Evolutionary conservation across 176 grass and related monocot species (phyloP).

Genomic region (Carex pumila): DNA sequence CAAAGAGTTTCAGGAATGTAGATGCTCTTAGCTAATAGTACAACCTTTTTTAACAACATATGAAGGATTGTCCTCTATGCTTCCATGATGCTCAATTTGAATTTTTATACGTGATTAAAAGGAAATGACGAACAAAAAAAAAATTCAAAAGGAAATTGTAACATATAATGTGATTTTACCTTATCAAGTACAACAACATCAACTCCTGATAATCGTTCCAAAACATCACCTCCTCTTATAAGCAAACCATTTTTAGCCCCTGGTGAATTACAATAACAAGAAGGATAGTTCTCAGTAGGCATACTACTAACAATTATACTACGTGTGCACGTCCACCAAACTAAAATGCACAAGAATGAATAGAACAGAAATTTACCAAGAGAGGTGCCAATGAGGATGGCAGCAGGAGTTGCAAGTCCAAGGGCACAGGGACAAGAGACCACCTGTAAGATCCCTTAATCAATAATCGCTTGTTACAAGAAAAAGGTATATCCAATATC

Average conservation of each 20-base stretch:
- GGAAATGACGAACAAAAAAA: neutral
- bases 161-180: slow-evolving; percentile 30
- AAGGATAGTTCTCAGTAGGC: neutral
- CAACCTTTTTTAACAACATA: neutral
- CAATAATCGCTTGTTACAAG: slow-evolving; percentile 10
- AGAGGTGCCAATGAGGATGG: slow-evolving; percentile 95
- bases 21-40: neutral
- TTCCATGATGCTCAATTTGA: neutral
- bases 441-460: slow-evolving; percentile 43
- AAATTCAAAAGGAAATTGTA: neutral
- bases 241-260: slow-evolving; percentile 91
- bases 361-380: slow-evolving; percentile 45
- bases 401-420: slow-evolving; percentile 91
- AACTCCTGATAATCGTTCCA: slow-evolving; percentile 75
- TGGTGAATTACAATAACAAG: slow-evolving; percentile 19
- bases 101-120: neutral
- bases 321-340: neutral
- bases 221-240: slow-evolving; percentile 95
- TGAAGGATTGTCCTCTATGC: neutral
- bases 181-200: slow-evolving; percentile 84
- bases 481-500: neutral
- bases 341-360: neutral
- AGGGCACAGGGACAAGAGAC: slow-evolving; percentile 97
- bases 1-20: too few relatives aligned
- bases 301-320: neutral